Conservation (phyloP, 2,329 filamentous ascomycete species). For the Fusarium sp. region DNA sequence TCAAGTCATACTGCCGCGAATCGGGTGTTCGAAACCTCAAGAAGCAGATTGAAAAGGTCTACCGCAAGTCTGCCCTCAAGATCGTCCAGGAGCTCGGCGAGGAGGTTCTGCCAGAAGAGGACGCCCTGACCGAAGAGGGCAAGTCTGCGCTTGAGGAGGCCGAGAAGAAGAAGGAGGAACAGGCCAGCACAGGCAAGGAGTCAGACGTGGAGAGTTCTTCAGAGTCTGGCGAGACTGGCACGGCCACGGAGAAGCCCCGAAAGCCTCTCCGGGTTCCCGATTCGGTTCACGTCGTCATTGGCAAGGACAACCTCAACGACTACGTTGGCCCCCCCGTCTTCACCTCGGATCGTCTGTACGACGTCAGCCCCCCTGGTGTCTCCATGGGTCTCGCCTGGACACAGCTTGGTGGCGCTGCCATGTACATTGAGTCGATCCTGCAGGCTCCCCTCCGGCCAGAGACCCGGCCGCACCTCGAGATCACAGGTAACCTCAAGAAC, state of each 20-base stretch:
- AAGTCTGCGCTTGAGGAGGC: conserved; percentile 77
- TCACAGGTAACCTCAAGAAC: conserved; percentile 91
- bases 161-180: conserved; percentile 70
- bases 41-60: conserved; percentile 99
- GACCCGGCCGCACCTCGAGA: conserved; percentile 81
- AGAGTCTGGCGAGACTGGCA: conserved; percentile 48
- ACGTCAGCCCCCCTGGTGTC: conserved; percentile 89
- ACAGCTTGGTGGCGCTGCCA: conserved; percentile 91
- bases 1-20: conserved; percentile 98
- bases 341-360: conserved; percentile 94
- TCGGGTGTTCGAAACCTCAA: conserved; percentile 97
- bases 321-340: conserved; percentile 97
- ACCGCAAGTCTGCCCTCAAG: conserved; percentile 94
- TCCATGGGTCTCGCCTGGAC: conserved; percentile 99
- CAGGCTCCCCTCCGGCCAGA: conserved; percentile 78
- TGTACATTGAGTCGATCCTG: conserved; percentile 97
- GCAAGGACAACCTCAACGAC: conserved; percentile 90
- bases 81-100: conserved; percentile 96
- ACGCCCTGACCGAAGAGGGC: conserved; percentile 84
- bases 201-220: conserved; percentile 40
- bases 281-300: conserved; percentile 82
- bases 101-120: conserved; percentile 78
- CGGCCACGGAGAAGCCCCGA: conserved; percentile 71
- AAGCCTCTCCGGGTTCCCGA: conserved; percentile 84
- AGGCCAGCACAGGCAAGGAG: conserved; percentile 53